These are phyloP conservation scores for Aleurites moluccanus DNA, from an alignment of 441 rosid genomes.

Conservation along the genomic window DNA sequence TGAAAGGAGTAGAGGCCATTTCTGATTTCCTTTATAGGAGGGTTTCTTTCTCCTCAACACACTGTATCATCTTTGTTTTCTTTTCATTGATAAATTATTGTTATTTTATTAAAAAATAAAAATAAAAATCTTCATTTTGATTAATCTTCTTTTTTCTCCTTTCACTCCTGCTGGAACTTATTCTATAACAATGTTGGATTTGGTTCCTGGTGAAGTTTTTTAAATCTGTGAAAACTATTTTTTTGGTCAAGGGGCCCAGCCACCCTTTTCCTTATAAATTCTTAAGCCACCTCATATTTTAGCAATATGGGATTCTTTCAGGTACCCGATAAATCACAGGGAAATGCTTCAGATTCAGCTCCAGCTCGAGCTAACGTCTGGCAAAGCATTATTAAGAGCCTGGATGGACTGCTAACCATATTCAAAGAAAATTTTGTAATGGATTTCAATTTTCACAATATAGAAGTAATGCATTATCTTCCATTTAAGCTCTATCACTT, in stretches of 20 bases:
- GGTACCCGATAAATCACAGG: slow-evolving; percentile 23
- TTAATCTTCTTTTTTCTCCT: neutral
- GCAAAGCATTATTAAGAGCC: slow-evolving; percentile 22
- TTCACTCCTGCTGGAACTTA: neutral
- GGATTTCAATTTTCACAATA: neutral
- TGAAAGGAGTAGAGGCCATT: neutral
- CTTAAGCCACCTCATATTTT: too few relatives aligned
- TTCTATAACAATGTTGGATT: neutral
- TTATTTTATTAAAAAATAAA: neutral
- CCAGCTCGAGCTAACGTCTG: slow-evolving; percentile 18
- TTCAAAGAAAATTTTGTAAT: slow-evolving; percentile 29
- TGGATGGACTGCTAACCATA: slow-evolving; percentile 20
- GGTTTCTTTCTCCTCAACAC: neutral
- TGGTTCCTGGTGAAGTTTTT: neutral
- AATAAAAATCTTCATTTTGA: too few relatives aligned
- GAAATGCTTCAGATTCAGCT: slow-evolving; percentile 11
- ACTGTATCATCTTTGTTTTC: too few relatives aligned
- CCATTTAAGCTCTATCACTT: neutral
- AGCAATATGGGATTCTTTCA: neutral
- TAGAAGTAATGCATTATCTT: neutral
- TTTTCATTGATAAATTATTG: neutral
- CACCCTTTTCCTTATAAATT: neutral
- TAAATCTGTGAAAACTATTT: neutral
- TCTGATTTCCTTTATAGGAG: neutral
- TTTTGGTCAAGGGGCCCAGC: neutral